Evolutionary conservation across 2,329 filamentous ascomycete species (phyloP), one percentile per base, ranked within the genome.

Genomic region (Hansfordia pulvinata): DNA sequence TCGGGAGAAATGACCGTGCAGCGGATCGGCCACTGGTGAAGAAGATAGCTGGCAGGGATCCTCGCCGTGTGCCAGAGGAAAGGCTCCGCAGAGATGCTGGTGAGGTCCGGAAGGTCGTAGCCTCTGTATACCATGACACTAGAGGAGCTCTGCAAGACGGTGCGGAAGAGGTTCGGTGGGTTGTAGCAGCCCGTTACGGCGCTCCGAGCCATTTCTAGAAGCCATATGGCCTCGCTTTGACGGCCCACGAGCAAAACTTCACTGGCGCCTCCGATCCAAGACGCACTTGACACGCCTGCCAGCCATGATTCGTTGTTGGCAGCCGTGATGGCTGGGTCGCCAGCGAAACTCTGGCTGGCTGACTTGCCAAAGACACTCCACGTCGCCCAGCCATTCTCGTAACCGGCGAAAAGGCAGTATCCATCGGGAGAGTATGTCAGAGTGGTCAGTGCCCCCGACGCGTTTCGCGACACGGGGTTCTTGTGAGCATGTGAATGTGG

Each of bases 301-400:
- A 96, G 62, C 84, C 88, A 96, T 23, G 70, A 66, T 45, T 98
- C 88, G 16, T 66, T 68, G 42, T 90, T 88, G 6, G 57, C 55
- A 25, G 65, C 56, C 3, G 76, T 72, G 19, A 84, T 60, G 3
- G 57, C 53, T 15, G 62, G 58, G 40, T 93, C 81, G 9, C 70
- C 64, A 6, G 67, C 64, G 47, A 96, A 96, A 45, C 83, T 93
- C 39, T 74, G 83, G 29, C 79, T 85, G 10, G 85, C 77, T 3
- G 78, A 68, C 50, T 93, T 94, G 18, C 90, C 90, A 52, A 93
- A 98, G 19, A 96, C 90, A 48, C 88, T 96, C 88, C 88, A 98
- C 24, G 76, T 88, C 4, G 82, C 79, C 90, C 90, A 98, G 1
- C 90, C 92, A 31, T 77, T 75, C 42, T 90, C 77, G 44, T 88